These are phyloP conservation scores for Pythium folliculosum DNA, from an alignment of 352 stramenopile genomes.

Conservation along the genomic window DNA sequence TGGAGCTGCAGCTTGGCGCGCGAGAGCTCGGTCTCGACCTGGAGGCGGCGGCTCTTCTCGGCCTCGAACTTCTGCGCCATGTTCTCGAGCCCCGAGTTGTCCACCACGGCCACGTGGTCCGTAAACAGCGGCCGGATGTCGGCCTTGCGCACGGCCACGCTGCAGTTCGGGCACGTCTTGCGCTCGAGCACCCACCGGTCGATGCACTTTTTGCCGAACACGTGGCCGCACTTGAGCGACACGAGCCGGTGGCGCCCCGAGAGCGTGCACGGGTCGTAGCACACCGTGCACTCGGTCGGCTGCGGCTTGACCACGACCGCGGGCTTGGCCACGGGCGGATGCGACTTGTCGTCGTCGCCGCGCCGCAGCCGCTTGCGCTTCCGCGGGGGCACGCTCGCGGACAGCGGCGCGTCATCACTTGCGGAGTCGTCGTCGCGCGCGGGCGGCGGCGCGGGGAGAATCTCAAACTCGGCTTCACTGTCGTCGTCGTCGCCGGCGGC, in stretches of 20 bases:
- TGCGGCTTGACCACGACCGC: slow-evolving; percentile 42
- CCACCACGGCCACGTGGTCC: slow-evolving; percentile 72
- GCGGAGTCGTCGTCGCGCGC: slow-evolving; percentile 6
- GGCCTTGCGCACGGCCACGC: slow-evolving; percentile 37
- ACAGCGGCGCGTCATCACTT: slow-evolving; percentile 2
- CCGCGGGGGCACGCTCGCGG: background rate
- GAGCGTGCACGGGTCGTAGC: slow-evolving; percentile 67
- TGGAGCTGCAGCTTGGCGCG: slow-evolving; percentile 43
- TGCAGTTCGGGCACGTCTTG: slow-evolving; percentile 75
- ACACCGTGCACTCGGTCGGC: slow-evolving; percentile 74
- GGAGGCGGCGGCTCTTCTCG: slow-evolving; percentile 48
- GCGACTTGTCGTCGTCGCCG: background rate
- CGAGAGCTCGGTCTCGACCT: slow-evolving; percentile 52
- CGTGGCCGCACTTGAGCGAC: slow-evolving; percentile 72
- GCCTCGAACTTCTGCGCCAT: slow-evolving; percentile 61
- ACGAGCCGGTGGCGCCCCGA: slow-evolving; percentile 64
- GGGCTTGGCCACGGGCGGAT: slow-evolving; percentile 3
- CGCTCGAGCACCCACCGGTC: slow-evolving; percentile 68
- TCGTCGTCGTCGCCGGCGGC: slow-evolving; percentile 13
- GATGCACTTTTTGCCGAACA: slow-evolving; percentile 78
- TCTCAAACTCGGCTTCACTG: slow-evolving; percentile 17
- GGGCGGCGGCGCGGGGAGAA: background rate
- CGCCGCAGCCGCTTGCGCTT: slow-evolving; percentile 24
- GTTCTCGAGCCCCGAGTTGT: slow-evolving; percentile 65
- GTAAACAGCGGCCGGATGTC: slow-evolving; percentile 70